Evolutionary conservation across 2,329 filamentous ascomycete species (phyloP).

Genomic region (Leptodontidium sp.): DNA sequence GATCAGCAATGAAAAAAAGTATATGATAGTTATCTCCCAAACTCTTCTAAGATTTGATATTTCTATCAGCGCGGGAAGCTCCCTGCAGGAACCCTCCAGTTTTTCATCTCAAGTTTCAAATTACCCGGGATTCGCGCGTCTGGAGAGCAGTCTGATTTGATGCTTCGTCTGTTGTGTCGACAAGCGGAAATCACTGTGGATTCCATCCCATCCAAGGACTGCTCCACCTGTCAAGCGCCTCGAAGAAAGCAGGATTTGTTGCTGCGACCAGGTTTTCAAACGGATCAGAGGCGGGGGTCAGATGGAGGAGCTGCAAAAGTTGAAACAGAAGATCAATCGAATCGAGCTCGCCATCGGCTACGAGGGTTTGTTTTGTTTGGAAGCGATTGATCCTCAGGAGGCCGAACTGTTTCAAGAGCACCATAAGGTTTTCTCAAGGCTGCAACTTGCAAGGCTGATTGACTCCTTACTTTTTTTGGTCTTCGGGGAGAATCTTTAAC

Average conservation of each 20-base stretch:
- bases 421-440: slow-evolving; percentile 5
- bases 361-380: not conserved
- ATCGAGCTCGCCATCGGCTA: not conserved
- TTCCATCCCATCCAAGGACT: not conserved
- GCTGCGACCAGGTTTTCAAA: not conserved
- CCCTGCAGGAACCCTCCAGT: slow-evolving; percentile 5
- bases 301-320: not conserved
- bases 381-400: not conserved
- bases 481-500: not conserved
- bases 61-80: not conserved
- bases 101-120: slow-evolving; percentile 12
- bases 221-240: not conserved
- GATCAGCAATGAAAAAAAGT: not conserved
- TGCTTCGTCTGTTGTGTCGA: slow-evolving; percentile 4
- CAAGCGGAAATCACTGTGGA: slow-evolving; percentile 7
- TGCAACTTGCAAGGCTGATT: slow-evolving; percentile 4
- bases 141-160: slow-evolving; percentile 12
- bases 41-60: not conserved
- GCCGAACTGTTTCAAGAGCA: slow-evolving; percentile 12
- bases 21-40: not conserved
- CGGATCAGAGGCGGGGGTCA: not conserved
- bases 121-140: slow-evolving; percentile 5
- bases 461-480: not conserved
- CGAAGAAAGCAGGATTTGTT: not conserved
- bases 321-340: not conserved